Conservation (phyloP, 495 filamentous ascomycete genomes). For the Oleoguttula mirabilis region DNA sequence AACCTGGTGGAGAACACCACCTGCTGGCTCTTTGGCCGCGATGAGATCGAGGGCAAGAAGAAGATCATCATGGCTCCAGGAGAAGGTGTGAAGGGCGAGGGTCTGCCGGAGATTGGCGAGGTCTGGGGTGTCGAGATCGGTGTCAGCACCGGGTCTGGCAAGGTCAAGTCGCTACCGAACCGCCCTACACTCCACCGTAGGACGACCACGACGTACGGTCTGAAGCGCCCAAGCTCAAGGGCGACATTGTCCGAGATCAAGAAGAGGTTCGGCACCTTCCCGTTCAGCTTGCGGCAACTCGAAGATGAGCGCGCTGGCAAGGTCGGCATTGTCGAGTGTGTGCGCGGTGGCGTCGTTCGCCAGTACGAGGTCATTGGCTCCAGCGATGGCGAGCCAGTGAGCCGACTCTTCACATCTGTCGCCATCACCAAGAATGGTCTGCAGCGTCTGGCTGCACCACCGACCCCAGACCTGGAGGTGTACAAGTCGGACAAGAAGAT, state of each 20-base stretch:
- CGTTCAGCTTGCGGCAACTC: conserved; percentile 92
- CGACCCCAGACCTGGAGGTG: conserved; percentile 58
- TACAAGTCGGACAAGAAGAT: conserved; percentile 96
- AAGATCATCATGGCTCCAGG: conserved; percentile 89
- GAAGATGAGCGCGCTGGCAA: conserved; percentile 95
- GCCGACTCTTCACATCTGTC: conserved; percentile 76
- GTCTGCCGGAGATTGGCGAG: conserved; percentile 78
- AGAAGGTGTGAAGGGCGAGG: conserved; percentile 81
- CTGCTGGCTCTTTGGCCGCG: conserved; percentile 85
- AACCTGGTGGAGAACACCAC: conserved; percentile 95
- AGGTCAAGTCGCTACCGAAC: conserved; percentile 81
- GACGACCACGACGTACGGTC: conserved; percentile 73
- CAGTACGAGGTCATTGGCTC: conserved; percentile 94
- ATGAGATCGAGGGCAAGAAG: conserved; percentile 96
- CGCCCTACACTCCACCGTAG: conserved; percentile 84
- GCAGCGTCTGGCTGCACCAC: conserved; percentile 66
- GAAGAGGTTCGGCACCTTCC: conserved; percentile 94
- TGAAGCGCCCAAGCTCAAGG: conserved; percentile 85
- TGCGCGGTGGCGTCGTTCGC: conserved; percentile 76
- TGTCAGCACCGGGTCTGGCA: conserved; percentile 78
- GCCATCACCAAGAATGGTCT: conserved; percentile 97
- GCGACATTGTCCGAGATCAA: conserved; percentile 84
- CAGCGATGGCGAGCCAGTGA: conserved; percentile 72
- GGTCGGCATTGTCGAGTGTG: conserved; percentile 90
- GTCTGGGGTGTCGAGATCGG: conserved; percentile 97